Evolutionary conservation across 1,284 basidiomycete species (phyloP).

Genomic region (Ustilago bromivora): DNA sequence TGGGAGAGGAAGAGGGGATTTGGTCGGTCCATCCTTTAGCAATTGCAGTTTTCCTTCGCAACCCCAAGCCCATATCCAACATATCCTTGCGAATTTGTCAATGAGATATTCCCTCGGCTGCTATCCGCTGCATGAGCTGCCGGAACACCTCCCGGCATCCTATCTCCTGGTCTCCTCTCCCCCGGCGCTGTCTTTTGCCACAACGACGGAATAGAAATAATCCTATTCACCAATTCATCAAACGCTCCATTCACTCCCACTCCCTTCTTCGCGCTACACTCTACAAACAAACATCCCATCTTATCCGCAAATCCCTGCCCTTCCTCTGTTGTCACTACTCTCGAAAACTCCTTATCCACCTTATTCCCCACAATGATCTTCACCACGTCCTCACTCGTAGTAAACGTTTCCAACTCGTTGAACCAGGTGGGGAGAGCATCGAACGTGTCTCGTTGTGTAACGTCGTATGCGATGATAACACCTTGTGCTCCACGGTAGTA

Average conservation of each 20-base stretch:
- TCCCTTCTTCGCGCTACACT: slow-evolving; percentile 73
- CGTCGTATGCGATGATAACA: slow-evolving; percentile 94
- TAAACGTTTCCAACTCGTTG: slow-evolving; percentile 92
- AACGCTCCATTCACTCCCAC: slow-evolving; percentile 65
- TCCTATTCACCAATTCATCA: slow-evolving; percentile 66
- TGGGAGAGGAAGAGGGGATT: not conserved
- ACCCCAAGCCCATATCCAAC: slow-evolving; percentile 50
- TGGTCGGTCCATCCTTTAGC: slow-evolving; percentile 28
- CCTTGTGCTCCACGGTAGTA: slow-evolving; percentile 95
- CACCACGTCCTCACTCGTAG: slow-evolving; percentile 78
- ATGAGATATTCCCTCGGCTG: slow-evolving; percentile 56
- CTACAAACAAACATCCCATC: slow-evolving; percentile 86
- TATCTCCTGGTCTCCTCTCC: slow-evolving; percentile 65
- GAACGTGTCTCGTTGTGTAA: slow-evolving; percentile 88
- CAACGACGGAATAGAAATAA: slow-evolving; percentile 63
- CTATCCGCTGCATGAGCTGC: slow-evolving; percentile 56
- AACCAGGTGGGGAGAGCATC: slow-evolving; percentile 93
- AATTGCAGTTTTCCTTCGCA: slow-evolving; percentile 57
- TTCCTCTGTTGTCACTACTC: slow-evolving; percentile 85
- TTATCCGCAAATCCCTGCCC: slow-evolving; percentile 83
- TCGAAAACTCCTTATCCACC: slow-evolving; percentile 88
- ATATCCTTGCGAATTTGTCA: slow-evolving; percentile 52
- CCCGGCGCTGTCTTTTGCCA: slow-evolving; percentile 61
- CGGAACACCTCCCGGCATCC: slow-evolving; percentile 67
- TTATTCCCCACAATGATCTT: slow-evolving; percentile 96